Evolutionary conservation across 257 asterid genomes (phyloP).

Genomic region (Cruciata laevipes): DNA sequence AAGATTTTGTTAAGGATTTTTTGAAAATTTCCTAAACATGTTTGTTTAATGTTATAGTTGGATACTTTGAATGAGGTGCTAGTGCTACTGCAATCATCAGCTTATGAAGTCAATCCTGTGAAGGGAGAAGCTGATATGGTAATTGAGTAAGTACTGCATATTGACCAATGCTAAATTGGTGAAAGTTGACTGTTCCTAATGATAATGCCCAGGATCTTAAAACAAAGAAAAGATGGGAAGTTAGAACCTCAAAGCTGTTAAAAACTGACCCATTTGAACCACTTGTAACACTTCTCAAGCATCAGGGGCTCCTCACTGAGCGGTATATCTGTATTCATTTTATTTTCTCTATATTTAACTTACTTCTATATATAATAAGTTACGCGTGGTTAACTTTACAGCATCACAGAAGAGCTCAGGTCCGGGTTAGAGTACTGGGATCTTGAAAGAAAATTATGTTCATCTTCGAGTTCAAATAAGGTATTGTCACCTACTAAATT

Average conservation of each 20-base stretch:
- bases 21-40: slow-evolving; percentile 13
- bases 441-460: slow-evolving; percentile 86
- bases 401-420: slow-evolving; percentile 68
- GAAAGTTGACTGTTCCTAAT: slow-evolving; percentile 12
- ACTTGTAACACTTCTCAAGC: slow-evolving; percentile 52
- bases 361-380: background rate
- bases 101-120: slow-evolving; percentile 21
- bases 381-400: slow-evolving; percentile 17
- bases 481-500: slow-evolving; percentile 21
- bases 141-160: slow-evolving; percentile 10
- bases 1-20: background rate
- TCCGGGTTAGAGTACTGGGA: slow-evolving; percentile 83
- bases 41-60: slow-evolving; percentile 48
- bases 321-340: slow-evolving; percentile 35
- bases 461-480: slow-evolving; percentile 46
- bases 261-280: slow-evolving; percentile 58
- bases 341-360: slow-evolving; percentile 4
- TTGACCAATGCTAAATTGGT: slow-evolving; percentile 3
- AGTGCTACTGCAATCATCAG: slow-evolving; percentile 40
- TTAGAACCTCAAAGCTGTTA: slow-evolving; percentile 28
- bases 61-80: slow-evolving; percentile 75
- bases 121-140: slow-evolving; percentile 30
- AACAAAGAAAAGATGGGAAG: slow-evolving; percentile 20
- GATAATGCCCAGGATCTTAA: slow-evolving; percentile 32
- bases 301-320: slow-evolving; percentile 53